These are phyloP conservation scores for Saccharomycopsis schoenii DNA, from an alignment of 805 yeast genomes.

Conservation along the genomic window DNA sequence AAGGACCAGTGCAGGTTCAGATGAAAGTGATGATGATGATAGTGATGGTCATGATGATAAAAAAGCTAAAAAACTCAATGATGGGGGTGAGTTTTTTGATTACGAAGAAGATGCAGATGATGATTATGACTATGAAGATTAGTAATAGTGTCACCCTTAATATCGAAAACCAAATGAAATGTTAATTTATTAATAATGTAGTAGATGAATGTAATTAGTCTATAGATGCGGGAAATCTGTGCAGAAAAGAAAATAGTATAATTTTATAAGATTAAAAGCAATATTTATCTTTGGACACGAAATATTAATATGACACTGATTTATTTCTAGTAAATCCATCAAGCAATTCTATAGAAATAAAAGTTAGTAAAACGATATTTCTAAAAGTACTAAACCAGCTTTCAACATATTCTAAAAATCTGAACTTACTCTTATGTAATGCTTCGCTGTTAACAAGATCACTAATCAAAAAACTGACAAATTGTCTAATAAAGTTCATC, in stretches of 20 bases:
- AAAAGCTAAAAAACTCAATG: neutral
- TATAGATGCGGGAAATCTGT: neutral
- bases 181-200: neutral
- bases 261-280: neutral
- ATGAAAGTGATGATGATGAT: conserved; percentile 8
- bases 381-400: neutral
- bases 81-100: conserved; percentile 1
- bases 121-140: neutral
- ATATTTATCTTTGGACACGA: no score
- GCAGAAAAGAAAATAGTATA: neutral
- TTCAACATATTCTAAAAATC: no score
- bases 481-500: conserved; percentile 10
- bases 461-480: conserved; percentile 16
- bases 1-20: conserved; percentile 1
- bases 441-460: conserved; percentile 11
- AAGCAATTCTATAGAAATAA: conserved; percentile 3
- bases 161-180: neutral
- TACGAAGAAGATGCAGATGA: conserved; percentile 9
- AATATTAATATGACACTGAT: neutral
- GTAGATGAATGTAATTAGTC: neutral
- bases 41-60: conserved; percentile 6
- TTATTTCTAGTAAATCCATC: neutral
- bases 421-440: conserved; percentile 8
- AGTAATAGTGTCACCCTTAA: neutral
- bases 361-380: neutral